Evolutionary conservation across 345 rosid species (phyloP).

Genomic region (Hevea brasiliensis): DNA sequence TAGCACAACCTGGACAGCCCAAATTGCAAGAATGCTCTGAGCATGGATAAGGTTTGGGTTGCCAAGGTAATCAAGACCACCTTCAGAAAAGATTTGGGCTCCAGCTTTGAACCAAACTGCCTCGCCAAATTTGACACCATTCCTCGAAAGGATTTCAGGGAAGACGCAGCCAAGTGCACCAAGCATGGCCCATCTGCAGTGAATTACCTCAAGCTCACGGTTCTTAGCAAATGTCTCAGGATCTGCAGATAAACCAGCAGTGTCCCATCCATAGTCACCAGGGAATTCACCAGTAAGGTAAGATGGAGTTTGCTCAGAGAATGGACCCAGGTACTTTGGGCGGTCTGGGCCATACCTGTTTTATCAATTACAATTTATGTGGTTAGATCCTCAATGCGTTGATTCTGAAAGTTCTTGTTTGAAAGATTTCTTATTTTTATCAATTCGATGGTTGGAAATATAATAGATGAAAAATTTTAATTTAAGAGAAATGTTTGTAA

Average conservation of each 20-base stretch:
- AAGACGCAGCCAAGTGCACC: slow-evolving; percentile 91
- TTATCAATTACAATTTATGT: slow-evolving; percentile 2
- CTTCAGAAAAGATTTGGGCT: slow-evolving; percentile 88
- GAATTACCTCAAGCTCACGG: slow-evolving; percentile 97
- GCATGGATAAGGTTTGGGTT: slow-evolving; percentile 95
- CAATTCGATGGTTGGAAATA: no score
- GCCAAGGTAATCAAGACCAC: slow-evolving; percentile 93
- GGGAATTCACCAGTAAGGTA: slow-evolving; percentile 95
- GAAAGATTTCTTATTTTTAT: no score
- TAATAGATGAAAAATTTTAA: no score
- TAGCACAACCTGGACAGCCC: slow-evolving; percentile 92
- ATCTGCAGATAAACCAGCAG: slow-evolving; percentile 94
- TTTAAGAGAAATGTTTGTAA: no score
- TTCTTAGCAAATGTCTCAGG: slow-evolving; percentile 96
- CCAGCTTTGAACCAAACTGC: slow-evolving; percentile 99
- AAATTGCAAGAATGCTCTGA: slow-evolving; percentile 93
- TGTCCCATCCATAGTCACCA: slow-evolving; percentile 97
- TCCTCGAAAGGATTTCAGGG: slow-evolving; percentile 81
- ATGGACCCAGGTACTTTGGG: slow-evolving; percentile 94
- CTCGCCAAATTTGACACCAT: slow-evolving; percentile 89
- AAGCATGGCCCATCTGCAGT: slow-evolving; percentile 97
- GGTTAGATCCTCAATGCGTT: not conserved
- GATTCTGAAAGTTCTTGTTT: no score
- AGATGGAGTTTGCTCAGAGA: slow-evolving; percentile 90
- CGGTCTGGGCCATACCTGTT: slow-evolving; percentile 98